Evolutionary conservation across 208 protist genomes (phyloP), one percentile per base, ranked within the genome.

Genomic region (Leishmania braziliensis): DNA sequence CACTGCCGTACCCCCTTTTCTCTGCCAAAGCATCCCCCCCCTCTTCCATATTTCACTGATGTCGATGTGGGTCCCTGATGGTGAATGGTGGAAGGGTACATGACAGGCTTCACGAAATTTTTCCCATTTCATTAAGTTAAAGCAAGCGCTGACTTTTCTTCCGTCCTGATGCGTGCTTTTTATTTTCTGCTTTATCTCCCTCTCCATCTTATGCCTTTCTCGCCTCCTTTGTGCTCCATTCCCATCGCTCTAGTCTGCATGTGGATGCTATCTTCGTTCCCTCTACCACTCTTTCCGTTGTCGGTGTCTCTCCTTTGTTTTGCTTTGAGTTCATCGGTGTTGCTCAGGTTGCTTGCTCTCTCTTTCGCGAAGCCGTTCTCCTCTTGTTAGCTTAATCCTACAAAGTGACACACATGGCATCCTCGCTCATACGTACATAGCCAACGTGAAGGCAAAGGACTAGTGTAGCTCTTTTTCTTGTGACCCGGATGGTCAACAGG

Each of bases 241-340:
- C 20, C 9, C 29, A 8, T 68, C 29, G 10, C 1, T 43, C 23
- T 68, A 3, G 29, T 68, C n/a, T 23, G 36, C 65, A 20, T 26
- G 36, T 46, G 65, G 36, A 39, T 2, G 9, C 29, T 39, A 26
- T 46, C 65, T 43, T 26, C 65, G 29, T 12, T 36, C 26, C 9
- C 36, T 70, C n/a, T 8, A 23, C 36, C 36, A 69, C 63, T 43
- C 33, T 39, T 12, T 39, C 12, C 33, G 10, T 75, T 23, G 10
- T 62, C 10, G 18, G 8, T 78, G 12, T 63, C 62, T 82, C n/a
- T 68, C 43, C 51, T 63, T 53, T 73, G 1, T 65, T 75, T 74
- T 20, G 33, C 46, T 3, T 51, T 73, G 68, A 33, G 79, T 60
- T 20, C 2, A 33, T 23, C 71, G 60, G 29, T 43, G 16, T 75